Evolutionary conservation across 1,284 basidiomycete species (phyloP).

Genomic region (Malassezia japonica): DNA sequence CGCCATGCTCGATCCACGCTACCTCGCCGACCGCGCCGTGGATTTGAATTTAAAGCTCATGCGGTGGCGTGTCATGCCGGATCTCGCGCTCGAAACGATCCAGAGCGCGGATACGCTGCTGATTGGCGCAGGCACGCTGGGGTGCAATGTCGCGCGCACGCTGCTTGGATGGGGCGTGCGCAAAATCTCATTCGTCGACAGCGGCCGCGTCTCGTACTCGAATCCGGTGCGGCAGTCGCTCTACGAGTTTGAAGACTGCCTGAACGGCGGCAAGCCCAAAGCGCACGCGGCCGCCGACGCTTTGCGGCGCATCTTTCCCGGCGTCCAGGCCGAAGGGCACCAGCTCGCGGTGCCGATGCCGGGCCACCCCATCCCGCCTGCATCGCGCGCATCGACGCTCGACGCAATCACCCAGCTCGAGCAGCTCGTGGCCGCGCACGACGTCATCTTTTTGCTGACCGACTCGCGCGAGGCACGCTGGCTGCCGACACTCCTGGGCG

Average conservation of each 20-base stretch:
- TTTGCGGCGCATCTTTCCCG: slow-evolving; percentile 80
- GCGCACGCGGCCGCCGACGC: slow-evolving; percentile 80
- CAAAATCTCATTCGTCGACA: slow-evolving; percentile 85
- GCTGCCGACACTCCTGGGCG: slow-evolving; percentile 80
- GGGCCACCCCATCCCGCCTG: slow-evolving; percentile 68
- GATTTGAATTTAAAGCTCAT: slow-evolving; percentile 95
- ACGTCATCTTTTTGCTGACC: slow-evolving; percentile 89
- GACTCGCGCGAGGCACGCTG: slow-evolving; percentile 91
- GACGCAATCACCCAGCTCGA: slow-evolving; percentile 66
- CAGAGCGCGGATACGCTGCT: slow-evolving; percentile 69
- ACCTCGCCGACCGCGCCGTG: slow-evolving; percentile 86
- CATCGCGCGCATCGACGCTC: slow-evolving; percentile 56
- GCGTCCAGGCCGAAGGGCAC: slow-evolving; percentile 71
- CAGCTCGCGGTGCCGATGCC: slow-evolving; percentile 86
- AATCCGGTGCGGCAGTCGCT: slow-evolving; percentile 94
- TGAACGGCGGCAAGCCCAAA: slow-evolving; percentile 87
- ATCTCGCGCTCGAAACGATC: slow-evolving; percentile 77
- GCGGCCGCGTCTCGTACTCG: slow-evolving; percentile 80
- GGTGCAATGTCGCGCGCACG: slow-evolving; percentile 91
- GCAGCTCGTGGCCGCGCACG: slow-evolving; percentile 68
- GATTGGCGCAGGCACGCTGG: slow-evolving; percentile 87
- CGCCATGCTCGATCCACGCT: slow-evolving; percentile 80
- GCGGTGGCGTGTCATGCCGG: slow-evolving; percentile 90
- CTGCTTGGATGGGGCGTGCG: slow-evolving; percentile 77
- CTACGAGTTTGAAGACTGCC: slow-evolving; percentile 86